phyloP scores from a whole-genome alignment of 164 flowering plant species.

The Aristolochia californica region DNA sequence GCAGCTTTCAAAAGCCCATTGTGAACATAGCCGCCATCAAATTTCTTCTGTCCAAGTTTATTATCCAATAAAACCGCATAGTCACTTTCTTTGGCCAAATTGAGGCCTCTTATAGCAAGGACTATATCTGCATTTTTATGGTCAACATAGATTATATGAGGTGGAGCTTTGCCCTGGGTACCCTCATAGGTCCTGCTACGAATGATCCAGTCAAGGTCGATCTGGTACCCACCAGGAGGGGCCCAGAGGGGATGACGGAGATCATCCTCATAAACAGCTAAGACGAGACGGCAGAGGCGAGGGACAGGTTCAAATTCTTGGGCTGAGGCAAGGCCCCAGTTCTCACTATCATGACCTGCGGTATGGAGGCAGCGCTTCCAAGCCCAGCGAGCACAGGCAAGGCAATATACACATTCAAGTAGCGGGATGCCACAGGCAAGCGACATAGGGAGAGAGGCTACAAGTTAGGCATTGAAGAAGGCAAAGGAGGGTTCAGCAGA shows the following conservation, averaged over 20 bases:
- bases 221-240: conserved; percentile 81
- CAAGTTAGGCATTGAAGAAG: conserved; percentile 7
- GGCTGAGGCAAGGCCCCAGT: conserved; percentile 75
- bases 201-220: conserved; percentile 62
- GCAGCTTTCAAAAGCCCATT: conserved; percentile 95
- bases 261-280: conserved; percentile 84
- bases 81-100: conserved; percentile 76
- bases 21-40: conserved; percentile 95
- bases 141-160: conserved; percentile 72
- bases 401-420: conserved; percentile 56
- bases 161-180: conserved; percentile 62
- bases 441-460: conserved; percentile 36
- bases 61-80: conserved; percentile 74
- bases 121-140: conserved; percentile 64
- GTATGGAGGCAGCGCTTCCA: conserved; percentile 60
- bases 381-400: conserved; percentile 66
- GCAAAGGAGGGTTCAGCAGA: no score
- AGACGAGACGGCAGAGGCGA: conserved; percentile 61
- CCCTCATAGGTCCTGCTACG: conserved; percentile 46
- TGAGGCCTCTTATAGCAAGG: conserved; percentile 68
- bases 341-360: conserved; percentile 75
- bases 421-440: conserved; percentile 47
- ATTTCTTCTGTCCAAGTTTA: conserved; percentile 64
- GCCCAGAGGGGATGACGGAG: conserved; percentile 68
- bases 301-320: conserved; percentile 91